Base-by-base conservation (phyloP, 495 filamentous ascomycete species). In the Aspergillus ostianus region DNA sequence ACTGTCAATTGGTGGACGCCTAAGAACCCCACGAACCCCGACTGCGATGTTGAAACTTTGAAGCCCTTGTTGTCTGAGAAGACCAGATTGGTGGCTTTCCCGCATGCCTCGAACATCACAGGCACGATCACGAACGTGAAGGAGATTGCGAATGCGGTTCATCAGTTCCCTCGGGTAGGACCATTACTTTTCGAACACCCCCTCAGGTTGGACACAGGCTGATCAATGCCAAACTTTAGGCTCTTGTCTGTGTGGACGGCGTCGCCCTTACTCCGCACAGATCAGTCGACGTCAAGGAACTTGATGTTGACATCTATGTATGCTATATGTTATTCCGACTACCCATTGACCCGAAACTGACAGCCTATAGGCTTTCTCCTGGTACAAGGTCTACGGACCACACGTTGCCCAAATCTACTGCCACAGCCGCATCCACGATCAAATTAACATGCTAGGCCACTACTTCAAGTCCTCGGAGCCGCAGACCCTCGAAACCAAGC, bases 381-480 rank as follows among this genome's bases (percentile, higher is more conserved):
- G 89, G 76, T 90, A 90, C 71, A 90, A 91, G 70, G 85, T 89
- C 21, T 91, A 85, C 69, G 88, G 87, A 0, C 89, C 89, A 4
- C 89, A 91, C 61, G 74, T 90, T 18, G 77, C 88, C 1, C 77
- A 85, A 60, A 78, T 92, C 6, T 92, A 90, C 67, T 86, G 82
- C 46, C 61, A 68, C 6, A 64, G 65, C 13, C 70, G 65, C 21
- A 65, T 84, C 4, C 80, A 83, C 55, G 63, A 76, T 44, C 65
- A 76, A 32, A 73, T 90, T 56, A 64, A 62, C 20, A 79, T 81
- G 0, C 72, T 90, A 4, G 85, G 81, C 6, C 87, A 90, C 70
- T 89, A 78, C 70, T 91, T 91, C 74, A 89, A 90, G 29, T 70
- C 81, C 7, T 72, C 36, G 36, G 36, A 41, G 36, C 36, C 70